Evolutionary conservation across 2,329 filamentous ascomycete species (phyloP).

Genomic region (Aspergillus glaucus): DNA sequence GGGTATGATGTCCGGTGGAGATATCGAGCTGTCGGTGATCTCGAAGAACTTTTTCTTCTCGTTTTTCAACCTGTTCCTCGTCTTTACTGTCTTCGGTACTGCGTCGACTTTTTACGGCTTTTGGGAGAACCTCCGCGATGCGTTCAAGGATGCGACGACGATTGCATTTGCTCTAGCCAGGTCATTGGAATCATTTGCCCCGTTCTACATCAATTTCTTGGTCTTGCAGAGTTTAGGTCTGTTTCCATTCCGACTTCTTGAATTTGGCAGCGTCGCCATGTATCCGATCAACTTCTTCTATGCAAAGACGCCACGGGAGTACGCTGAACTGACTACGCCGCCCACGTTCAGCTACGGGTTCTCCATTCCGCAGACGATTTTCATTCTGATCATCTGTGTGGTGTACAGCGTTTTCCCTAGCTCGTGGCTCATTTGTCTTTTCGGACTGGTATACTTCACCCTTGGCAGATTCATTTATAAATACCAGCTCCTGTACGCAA

Average conservation of each 20-base stretch:
- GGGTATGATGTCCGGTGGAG: constrained; percentile 90
- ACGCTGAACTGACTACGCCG: constrained; percentile 72
- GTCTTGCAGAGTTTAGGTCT: constrained; percentile 89
- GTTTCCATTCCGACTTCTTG: constrained; percentile 83
- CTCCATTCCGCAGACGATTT: constrained; percentile 83
- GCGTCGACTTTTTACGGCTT: constrained; percentile 67
- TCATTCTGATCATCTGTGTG: constrained; percentile 90
- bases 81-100: constrained; percentile 84
- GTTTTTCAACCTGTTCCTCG: constrained; percentile 97
- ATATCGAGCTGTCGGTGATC: constrained; percentile 88
- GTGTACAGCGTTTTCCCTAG: constrained; percentile 83
- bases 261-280: constrained; percentile 77
- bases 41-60: constrained; percentile 99
- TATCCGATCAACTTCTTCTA: constrained; percentile 74
- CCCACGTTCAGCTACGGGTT: constrained; percentile 93
- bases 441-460: constrained; percentile 60
- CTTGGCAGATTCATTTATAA: constrained; percentile 42
- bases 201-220: constrained; percentile 91
- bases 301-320: constrained; percentile 84
- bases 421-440: constrained; percentile 73
- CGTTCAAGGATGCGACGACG: constrained; percentile 69
- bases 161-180: constrained; percentile 69
- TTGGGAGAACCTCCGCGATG: constrained; percentile 59
- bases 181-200: constrained; percentile 66
- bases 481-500: constrained; percentile 94